Conservation (phyloP, 352 stramenopile species). For the Phytopythium montanum region DNA sequence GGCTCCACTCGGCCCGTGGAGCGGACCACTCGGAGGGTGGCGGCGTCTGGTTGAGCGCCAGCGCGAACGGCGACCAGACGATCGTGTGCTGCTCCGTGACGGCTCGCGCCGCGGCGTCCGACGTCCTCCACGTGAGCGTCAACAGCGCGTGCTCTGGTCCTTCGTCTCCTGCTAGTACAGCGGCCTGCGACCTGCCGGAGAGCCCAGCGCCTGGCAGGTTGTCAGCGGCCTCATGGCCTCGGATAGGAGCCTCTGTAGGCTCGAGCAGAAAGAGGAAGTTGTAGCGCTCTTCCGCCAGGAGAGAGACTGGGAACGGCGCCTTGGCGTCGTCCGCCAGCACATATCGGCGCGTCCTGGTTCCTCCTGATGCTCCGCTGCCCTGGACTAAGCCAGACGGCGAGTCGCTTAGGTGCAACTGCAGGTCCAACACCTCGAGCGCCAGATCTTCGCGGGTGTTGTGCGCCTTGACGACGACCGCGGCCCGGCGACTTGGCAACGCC, state of each 20-base stretch:
- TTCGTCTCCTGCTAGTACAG: background rate
- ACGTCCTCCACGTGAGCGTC: conserved; percentile 57
- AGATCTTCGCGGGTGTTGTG: conserved; percentile 43
- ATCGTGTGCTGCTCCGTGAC: conserved; percentile 70
- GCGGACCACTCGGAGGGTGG: background rate
- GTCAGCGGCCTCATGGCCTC: conserved; percentile 5
- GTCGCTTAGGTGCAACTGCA: conserved; percentile 65
- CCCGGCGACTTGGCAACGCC: conserved; percentile 25
- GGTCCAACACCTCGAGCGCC: conserved; percentile 43
- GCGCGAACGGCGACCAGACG: conserved; percentile 42
- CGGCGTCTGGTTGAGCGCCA: background rate
- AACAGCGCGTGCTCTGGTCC: conserved; percentile 47
- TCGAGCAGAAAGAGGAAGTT: conserved; percentile 62
- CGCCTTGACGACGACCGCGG: conserved; percentile 46
- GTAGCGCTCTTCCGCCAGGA: conserved; percentile 51
- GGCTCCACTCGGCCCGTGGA: conserved; percentile 1
- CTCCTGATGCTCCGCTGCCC: background rate
- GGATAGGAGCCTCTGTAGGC: conserved; percentile 14
- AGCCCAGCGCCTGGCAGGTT: background rate
- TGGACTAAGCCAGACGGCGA: conserved; percentile 14
- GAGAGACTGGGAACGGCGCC: conserved; percentile 51
- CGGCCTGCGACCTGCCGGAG: background rate
- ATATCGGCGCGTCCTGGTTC: conserved; percentile 19
- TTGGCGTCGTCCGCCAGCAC: conserved; percentile 32
- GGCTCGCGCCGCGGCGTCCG: conserved; percentile 17